A percentile compares a stretch with the other conserved stretches of the same genome.
phyloP scores from a whole-genome alignment of 2,329 filamentous ascomycete species.

The Chaetoscypha palmicola region DNA sequence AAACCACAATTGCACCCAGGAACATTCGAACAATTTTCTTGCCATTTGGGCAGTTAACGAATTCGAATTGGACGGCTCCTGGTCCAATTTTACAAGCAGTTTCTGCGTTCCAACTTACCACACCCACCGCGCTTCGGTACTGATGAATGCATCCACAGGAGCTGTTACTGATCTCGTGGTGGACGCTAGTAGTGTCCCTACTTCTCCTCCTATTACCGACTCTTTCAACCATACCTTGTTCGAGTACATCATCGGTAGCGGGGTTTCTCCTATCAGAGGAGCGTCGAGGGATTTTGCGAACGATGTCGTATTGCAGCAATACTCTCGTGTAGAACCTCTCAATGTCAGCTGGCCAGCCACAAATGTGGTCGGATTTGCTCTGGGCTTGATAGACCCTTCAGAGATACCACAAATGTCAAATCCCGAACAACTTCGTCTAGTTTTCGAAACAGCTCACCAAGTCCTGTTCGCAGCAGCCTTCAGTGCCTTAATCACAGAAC shows the following conservation, averaged over 20 bases:
- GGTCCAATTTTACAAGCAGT: slow-evolving; percentile 29
- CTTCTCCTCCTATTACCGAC: slow-evolving; percentile 20
- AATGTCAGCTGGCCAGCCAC: slow-evolving; percentile 23
- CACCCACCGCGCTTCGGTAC: slow-evolving; percentile 38
- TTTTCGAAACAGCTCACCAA: slow-evolving; percentile 36
- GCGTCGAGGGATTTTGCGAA: slow-evolving; percentile 17
- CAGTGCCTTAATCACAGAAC: slow-evolving; percentile 8
- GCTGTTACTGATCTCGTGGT: neutral
- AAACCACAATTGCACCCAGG: slow-evolving; percentile 29
- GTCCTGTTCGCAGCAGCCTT: slow-evolving; percentile 35
- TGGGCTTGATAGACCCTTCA: slow-evolving; percentile 26
- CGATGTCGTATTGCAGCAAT: slow-evolving; percentile 17
- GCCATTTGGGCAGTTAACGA: slow-evolving; percentile 23
- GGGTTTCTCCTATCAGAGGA: slow-evolving; percentile 8
- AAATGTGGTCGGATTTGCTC: slow-evolving; percentile 34
- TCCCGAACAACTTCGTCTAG: slow-evolving; percentile 26
- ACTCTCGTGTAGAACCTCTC: slow-evolving; percentile 15
- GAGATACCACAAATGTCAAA: slow-evolving; percentile 32
- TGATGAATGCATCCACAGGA: slow-evolving; percentile 28
- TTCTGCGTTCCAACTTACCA: slow-evolving; percentile 42
- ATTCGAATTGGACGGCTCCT: neutral
- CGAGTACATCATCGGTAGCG: slow-evolving; percentile 31
- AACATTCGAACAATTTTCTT: slow-evolving; percentile 35
- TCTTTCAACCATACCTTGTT: slow-evolving; percentile 35
- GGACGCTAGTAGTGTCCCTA: neutral